phyloP scores from a whole-genome alignment of 2,329 filamentous ascomycete species.

The Tolypocladium paradoxum region DNA sequence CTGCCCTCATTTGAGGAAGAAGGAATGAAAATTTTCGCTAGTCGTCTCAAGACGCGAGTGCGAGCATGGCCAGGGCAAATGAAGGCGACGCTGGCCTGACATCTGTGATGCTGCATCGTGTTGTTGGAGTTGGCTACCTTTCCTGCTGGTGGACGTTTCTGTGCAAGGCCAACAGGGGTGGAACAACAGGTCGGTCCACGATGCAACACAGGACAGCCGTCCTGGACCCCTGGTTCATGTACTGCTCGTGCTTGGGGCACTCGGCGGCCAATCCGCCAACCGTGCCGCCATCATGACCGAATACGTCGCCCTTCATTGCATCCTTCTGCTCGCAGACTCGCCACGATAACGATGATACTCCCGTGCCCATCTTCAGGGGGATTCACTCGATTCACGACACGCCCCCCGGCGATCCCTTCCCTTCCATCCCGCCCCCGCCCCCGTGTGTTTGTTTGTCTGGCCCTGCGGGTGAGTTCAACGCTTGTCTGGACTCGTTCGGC shows the following conservation, averaged over 20 bases:
- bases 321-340: background rate
- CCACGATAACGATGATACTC: background rate
- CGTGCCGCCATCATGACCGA: background rate
- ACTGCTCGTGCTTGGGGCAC: background rate
- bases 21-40: background rate
- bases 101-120: background rate
- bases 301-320: background rate
- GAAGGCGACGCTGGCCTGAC: background rate
- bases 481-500: background rate
- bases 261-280: background rate
- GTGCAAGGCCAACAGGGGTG: background rate
- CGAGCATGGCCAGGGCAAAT: background rate
- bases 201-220: background rate
- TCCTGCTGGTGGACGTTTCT: background rate
- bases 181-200: background rate
- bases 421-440: background rate
- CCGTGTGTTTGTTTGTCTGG: background rate
- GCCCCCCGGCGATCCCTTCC: background rate
- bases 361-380: no score
- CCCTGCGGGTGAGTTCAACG: background rate
- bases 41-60: background rate
- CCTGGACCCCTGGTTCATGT: no score
- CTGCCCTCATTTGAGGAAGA: background rate
- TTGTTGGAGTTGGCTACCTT: background rate
- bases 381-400: background rate